Evolutionary conservation across 2,329 filamentous ascomycete species (phyloP).

Genomic region (Aspergillus brasiliensis): DNA sequence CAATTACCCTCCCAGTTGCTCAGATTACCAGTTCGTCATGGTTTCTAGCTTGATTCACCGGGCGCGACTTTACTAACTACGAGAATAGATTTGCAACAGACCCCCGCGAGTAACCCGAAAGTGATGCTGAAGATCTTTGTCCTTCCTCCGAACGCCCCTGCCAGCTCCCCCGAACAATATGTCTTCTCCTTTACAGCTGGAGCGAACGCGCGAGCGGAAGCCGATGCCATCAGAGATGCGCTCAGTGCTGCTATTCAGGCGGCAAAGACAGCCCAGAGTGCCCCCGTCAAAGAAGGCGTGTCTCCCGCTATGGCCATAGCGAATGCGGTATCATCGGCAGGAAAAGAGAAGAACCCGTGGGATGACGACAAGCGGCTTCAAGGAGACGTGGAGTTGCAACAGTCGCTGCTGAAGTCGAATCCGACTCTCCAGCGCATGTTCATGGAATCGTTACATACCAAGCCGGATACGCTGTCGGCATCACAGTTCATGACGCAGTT

Average conservation of each 20-base stretch:
- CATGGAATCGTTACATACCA: constrained; percentile 77
- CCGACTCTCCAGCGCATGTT: constrained; percentile 77
- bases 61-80: constrained; percentile 1
- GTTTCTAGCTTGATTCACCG: neutral
- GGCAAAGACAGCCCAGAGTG: constrained; percentile 56
- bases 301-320: constrained; percentile 78
- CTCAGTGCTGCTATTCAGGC: constrained; percentile 77
- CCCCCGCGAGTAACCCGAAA: constrained; percentile 81
- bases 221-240: constrained; percentile 79
- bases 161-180: constrained; percentile 62
- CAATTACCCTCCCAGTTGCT: constrained; percentile 69
- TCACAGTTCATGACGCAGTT: constrained; percentile 88
- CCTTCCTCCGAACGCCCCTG: constrained; percentile 55
- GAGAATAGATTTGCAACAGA: constrained; percentile 82
- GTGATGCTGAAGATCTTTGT: constrained; percentile 93
- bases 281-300: constrained; percentile 45
- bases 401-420: constrained; percentile 83
- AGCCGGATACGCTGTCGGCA: constrained; percentile 79
- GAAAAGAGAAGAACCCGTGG: constrained; percentile 59
- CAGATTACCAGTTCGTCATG: constrained; percentile 75
- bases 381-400: constrained; percentile 77
- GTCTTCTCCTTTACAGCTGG: constrained; percentile 87
- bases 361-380: constrained; percentile 81
- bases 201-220: constrained; percentile 74
- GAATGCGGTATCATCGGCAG: constrained; percentile 61